A percentile compares a stretch with the other conserved stretches of the same genome.
Conservation (phyloP, 2,329 filamentous ascomycete genomes). For the Ophiostoma ips region DNA sequence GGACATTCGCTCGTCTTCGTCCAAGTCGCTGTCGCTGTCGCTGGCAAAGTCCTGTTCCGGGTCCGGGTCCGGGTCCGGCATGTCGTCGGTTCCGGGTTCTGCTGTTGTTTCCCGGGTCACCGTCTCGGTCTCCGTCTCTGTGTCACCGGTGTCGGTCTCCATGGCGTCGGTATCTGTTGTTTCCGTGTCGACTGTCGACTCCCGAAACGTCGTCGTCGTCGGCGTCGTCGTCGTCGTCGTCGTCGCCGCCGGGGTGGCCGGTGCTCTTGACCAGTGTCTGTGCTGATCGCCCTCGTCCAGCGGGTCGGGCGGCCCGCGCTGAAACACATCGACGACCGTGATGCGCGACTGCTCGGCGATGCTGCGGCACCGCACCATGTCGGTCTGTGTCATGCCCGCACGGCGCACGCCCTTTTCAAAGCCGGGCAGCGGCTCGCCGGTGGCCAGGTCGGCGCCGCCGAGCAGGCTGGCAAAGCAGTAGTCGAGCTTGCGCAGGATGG, state of each 20-base stretch:
- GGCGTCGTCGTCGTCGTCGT: not conserved
- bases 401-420: conserved; percentile 41
- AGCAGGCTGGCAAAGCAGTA: conserved; percentile 69
- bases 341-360: conserved; percentile 65
- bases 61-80: no score
- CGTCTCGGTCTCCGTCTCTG: conserved; percentile 28
- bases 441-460: conserved; percentile 50
- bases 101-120: conserved; percentile 25
- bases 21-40: conserved; percentile 5
- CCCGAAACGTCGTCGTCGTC: not conserved
- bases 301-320: conserved; percentile 19
- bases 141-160: not conserved
- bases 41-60: conserved; percentile 23
- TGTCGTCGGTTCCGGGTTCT: not conserved
- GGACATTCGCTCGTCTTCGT: conserved; percentile 43
- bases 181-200: not conserved
- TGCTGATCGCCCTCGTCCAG: conserved; percentile 1
- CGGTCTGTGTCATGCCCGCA: conserved; percentile 59
- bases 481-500: conserved; percentile 64
- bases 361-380: conserved; percentile 78
- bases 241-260: not conserved
- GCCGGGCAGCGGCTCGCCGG: conserved; percentile 52
- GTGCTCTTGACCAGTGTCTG: not conserved
- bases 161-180: not conserved
- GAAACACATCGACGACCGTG: conserved; percentile 54